Evolutionary conservation across 352 stramenopile species (phyloP).

Genomic region (Phytophthora rubi): DNA sequence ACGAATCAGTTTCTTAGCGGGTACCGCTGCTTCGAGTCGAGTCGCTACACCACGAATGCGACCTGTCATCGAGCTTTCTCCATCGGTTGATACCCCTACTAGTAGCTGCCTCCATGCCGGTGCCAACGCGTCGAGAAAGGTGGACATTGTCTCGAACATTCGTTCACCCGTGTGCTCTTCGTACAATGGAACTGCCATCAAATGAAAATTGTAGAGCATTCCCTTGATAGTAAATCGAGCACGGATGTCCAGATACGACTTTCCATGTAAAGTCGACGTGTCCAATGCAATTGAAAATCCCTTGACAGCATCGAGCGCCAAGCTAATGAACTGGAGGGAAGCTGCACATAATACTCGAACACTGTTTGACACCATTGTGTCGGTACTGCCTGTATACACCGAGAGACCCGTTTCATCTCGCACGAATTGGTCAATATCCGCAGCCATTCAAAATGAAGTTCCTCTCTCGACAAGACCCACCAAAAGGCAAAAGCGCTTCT

Average conservation of each 20-base stretch:
- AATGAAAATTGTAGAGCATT: neutral
- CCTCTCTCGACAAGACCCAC: neutral
- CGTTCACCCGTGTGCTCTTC: neutral
- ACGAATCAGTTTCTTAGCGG: too few species aligned
- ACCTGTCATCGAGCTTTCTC: too few species aligned
- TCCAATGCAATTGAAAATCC: neutral
- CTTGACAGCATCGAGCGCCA: neutral
- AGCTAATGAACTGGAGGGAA: neutral
- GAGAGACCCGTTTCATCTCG: neutral
- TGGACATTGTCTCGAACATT: neutral
- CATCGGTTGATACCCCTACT: neutral
- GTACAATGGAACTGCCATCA: conserved; percentile 1
- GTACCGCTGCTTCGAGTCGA: too few species aligned
- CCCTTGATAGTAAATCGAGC: neutral
- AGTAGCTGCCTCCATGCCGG: neutral
- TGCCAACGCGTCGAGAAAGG: neutral
- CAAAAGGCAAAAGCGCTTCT: neutral
- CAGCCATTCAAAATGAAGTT: neutral
- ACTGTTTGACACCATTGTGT: neutral
- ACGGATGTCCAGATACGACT: neutral
- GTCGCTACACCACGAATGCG: too few species aligned
- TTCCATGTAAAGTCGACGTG: neutral
- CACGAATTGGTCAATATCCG: neutral
- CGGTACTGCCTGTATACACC: neutral
- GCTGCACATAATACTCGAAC: neutral